Conservation (phyloP, 768 basidiomycete species). For the Agrocybe chaxingu region DNA sequence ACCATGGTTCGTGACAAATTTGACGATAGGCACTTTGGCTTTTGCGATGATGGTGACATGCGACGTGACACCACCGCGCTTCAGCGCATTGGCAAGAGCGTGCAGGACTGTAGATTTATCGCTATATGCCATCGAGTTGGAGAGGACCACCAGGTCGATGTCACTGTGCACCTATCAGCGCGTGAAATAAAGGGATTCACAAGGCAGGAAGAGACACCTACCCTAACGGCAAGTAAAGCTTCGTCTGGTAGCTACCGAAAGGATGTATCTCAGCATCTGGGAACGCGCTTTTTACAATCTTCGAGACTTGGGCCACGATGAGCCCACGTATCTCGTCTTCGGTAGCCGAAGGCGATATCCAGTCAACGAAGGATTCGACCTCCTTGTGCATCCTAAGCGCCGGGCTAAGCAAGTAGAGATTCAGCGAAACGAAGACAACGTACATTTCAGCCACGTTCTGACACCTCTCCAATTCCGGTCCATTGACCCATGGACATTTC, state of each 20-base stretch:
- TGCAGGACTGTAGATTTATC: conserved; percentile 70
- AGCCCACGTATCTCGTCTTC: conserved; percentile 86
- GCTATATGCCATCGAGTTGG: conserved; percentile 66
- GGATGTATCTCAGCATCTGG: conserved; percentile 79
- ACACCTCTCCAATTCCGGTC: conserved; percentile 71
- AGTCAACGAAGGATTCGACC: conserved; percentile 78
- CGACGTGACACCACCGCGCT: conserved; percentile 66
- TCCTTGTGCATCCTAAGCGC: conserved; percentile 75
- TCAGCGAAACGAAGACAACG: conserved; percentile 24
- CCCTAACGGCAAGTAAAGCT: conserved; percentile 91
- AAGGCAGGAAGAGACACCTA: conserved; percentile 32
- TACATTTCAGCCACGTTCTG: conserved; percentile 83
- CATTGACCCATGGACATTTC: conserved; percentile 67
- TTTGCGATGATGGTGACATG: conserved; percentile 86
- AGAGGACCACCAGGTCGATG: conserved; percentile 92
- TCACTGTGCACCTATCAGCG: conserved; percentile 52
- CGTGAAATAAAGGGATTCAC: conserved; percentile 5
- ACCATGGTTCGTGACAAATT: conserved; percentile 83
- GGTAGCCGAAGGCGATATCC: conserved; percentile 80
- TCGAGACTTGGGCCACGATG: conserved; percentile 66
- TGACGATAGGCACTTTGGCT: conserved; percentile 96
- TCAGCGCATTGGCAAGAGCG: conserved; percentile 74
- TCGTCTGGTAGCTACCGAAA: conserved; percentile 93
- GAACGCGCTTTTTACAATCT: conserved; percentile 61
- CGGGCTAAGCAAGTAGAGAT: conserved; percentile 8